Percentiles rank a stretch among this genome's conserved stretches.
Conservation (phyloP, 441 rosid species). For the Breynia disticha region DNA sequence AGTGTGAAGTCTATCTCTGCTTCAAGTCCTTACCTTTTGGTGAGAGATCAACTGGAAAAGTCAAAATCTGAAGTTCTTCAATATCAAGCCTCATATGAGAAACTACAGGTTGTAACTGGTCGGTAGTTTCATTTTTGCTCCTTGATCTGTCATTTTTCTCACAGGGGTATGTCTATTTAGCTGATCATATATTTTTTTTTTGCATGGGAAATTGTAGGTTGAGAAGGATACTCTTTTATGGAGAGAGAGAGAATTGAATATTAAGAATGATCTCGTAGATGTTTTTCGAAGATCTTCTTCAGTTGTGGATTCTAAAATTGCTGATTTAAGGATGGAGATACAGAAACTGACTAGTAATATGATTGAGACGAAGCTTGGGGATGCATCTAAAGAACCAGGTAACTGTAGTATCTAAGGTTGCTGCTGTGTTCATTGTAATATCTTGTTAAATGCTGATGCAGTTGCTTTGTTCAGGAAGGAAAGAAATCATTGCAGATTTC, state of each 20-base stretch:
- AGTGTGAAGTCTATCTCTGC: constrained; percentile 59
- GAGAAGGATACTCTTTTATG: constrained; percentile 80
- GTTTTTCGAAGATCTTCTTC: constrained; percentile 64
- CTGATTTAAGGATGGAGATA: constrained; percentile 56
- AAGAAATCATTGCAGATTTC: constrained; percentile 74
- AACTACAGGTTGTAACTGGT: constrained; percentile 93
- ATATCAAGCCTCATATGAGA: constrained; percentile 71
- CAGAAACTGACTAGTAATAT: constrained; percentile 47
- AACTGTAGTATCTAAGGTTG: neutral
- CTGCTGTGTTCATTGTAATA: constrained; percentile 11
- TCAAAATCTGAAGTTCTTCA: constrained; percentile 60
- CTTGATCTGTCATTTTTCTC: constrained; percentile 20
- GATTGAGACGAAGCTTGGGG: constrained; percentile 60
- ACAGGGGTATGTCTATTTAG: constrained; percentile 22
- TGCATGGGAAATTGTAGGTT: constrained; percentile 38
- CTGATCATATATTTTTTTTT: constrained; percentile 20
- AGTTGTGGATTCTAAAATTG: constrained; percentile 58
- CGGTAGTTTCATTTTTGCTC: constrained; percentile 37
- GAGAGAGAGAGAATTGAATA: constrained; percentile 75
- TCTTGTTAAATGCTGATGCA: constrained; percentile 19
- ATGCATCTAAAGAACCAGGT: constrained; percentile 73
- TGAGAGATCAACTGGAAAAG: constrained; percentile 66
- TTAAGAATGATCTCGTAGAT: constrained; percentile 69
- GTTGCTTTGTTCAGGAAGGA: constrained; percentile 60
- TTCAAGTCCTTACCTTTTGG: constrained; percentile 53